phyloP scores from a whole-genome alignment of 208 protist genomes.

The Hexamita inflata region DNA sequence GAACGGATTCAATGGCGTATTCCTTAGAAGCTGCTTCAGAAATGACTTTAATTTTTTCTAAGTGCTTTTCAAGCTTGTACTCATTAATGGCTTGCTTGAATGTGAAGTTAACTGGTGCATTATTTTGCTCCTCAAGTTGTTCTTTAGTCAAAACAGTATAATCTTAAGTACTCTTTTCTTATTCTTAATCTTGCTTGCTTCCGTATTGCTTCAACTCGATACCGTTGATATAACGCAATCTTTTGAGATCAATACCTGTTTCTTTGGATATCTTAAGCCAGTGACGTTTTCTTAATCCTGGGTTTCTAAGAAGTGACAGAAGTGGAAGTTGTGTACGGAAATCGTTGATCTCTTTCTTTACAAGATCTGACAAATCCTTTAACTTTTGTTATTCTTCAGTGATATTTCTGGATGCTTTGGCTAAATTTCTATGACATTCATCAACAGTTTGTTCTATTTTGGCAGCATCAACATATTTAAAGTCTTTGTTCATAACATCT shows the following conservation, averaged over 20 bases:
- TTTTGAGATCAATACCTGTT: background rate
- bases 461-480: background rate
- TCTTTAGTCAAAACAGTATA: constrained; percentile 2
- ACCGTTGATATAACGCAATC: constrained; percentile 19
- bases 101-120: constrained; percentile 23
- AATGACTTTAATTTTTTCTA: constrained; percentile 68
- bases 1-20: constrained; percentile 43
- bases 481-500: background rate
- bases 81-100: constrained; percentile 34
- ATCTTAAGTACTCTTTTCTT: background rate
- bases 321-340: constrained; percentile 40
- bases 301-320: constrained; percentile 37
- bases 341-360: constrained; percentile 73
- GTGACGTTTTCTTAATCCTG: constrained; percentile 51
- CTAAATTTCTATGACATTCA: background rate
- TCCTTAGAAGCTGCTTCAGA: constrained; percentile 76
- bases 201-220: background rate
- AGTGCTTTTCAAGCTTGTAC: constrained; percentile 49
- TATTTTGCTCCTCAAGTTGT: background rate
- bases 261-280: constrained; percentile 41
- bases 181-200: background rate
- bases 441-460: constrained; percentile 1
- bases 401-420: background rate
- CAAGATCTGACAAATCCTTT: constrained; percentile 62
- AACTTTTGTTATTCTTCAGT: background rate